Conservation (phyloP, 108 stramenopile species). For the Poteriospumella lacustris region DNA sequence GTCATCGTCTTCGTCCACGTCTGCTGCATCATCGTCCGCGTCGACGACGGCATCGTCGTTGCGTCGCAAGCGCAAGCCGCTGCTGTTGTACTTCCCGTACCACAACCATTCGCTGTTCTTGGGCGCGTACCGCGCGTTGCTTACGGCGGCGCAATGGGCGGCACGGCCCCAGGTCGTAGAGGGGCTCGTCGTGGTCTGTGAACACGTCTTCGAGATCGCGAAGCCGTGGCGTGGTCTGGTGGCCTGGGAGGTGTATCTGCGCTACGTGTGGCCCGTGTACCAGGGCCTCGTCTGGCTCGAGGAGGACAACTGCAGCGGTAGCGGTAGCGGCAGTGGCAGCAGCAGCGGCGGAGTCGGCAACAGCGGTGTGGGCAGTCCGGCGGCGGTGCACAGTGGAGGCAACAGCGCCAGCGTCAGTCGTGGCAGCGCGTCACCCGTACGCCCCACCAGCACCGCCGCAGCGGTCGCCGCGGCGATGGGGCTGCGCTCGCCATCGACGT, state of each 20-base stretch:
- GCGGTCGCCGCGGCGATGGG: no score
- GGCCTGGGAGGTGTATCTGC: not conserved
- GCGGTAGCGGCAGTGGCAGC: no score
- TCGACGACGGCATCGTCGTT: not conserved
- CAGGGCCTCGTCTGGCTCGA: not conserved
- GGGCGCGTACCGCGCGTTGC: not conserved
- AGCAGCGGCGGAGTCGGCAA: no score
- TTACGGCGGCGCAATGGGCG: not conserved
- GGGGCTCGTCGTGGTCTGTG: not conserved
- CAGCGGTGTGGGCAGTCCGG: no score
- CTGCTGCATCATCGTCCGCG: not conserved
- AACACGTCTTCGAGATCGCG: not conserved
- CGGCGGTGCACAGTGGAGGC: no score
- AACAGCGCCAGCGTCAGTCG: no score
- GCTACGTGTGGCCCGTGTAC: not conserved
- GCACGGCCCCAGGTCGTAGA: not conserved
- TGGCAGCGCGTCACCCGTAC: no score
- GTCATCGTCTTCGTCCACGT: not conserved
- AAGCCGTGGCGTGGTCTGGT: not conserved
- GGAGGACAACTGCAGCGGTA: conserved; percentile 3
- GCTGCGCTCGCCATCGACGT: no score
- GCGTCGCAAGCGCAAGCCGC: not conserved
- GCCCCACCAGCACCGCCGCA: no score
- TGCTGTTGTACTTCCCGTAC: not conserved
- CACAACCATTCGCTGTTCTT: not conserved